phyloP scores from a whole-genome alignment of 139 green algal genomes.

The Marvania coccoides region DNA sequence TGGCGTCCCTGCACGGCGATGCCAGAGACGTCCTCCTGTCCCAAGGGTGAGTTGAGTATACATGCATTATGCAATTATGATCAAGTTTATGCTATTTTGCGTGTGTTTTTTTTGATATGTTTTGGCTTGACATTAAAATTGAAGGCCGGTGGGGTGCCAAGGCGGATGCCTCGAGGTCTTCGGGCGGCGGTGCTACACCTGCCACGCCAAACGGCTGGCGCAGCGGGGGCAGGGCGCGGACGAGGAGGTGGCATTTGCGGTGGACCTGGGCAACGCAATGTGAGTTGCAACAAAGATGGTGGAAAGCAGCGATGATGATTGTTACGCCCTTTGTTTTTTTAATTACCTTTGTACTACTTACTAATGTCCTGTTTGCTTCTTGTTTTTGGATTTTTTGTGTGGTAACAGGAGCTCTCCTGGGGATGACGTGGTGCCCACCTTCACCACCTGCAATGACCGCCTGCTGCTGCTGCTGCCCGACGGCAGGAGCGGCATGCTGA shows the following conservation, averaged over 20 bases:
- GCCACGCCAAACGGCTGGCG: slow-evolving; percentile 32
- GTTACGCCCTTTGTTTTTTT: neutral
- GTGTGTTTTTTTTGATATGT: no score
- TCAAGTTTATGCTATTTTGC: no score
- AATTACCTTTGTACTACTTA: no score
- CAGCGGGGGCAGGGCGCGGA: slow-evolving; percentile 2
- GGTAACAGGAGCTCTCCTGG: slow-evolving; percentile 43
- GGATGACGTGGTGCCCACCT: slow-evolving; percentile 75
- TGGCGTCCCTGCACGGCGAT: slow-evolving; percentile 78
- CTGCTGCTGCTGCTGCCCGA: slow-evolving; percentile 69
- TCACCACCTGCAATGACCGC: slow-evolving; percentile 73
- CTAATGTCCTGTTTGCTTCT: no score
- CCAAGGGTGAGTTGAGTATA: no score
- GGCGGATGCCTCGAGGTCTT: slow-evolving; percentile 44
- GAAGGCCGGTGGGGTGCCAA: slow-evolving; percentile 36
- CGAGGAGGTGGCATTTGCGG: slow-evolving; percentile 44
- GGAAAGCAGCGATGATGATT: neutral
- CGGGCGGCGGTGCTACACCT: slow-evolving; percentile 53
- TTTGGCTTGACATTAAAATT: no score
- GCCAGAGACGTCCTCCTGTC: slow-evolving; percentile 76
- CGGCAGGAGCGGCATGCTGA: slow-evolving; percentile 53
- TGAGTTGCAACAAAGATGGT: no score
- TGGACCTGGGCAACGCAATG: slow-evolving; percentile 79
- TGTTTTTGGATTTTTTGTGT: neutral
- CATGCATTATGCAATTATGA: no score